Evolutionary conservation across 2,329 filamentous ascomycete genomes (phyloP).

Genomic region (Coniochaeta ligniaria): DNA sequence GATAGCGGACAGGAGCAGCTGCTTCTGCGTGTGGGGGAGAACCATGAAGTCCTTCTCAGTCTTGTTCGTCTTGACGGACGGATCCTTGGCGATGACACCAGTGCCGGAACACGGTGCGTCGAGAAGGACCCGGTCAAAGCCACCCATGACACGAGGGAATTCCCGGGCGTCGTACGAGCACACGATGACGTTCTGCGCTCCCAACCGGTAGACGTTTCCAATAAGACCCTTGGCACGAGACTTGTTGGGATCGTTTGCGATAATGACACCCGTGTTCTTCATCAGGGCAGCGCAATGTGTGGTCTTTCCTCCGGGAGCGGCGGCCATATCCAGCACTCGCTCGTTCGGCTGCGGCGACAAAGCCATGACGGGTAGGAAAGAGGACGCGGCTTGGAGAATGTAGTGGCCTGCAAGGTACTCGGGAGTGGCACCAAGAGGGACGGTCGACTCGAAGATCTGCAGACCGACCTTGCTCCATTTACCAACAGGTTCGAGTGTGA

Average conservation of each 20-base stretch:
- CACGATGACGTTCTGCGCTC: slow-evolving; percentile 80
- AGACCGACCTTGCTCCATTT: slow-evolving; percentile 99
- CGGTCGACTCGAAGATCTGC: slow-evolving; percentile 80
- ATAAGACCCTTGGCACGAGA: slow-evolving; percentile 92
- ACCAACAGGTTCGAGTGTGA: slow-evolving; percentile 91
- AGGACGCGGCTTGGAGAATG: slow-evolving; percentile 93
- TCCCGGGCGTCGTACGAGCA: slow-evolving; percentile 93
- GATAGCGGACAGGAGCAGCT: slow-evolving; percentile 85
- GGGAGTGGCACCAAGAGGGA: slow-evolving; percentile 85
- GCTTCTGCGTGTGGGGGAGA: slow-evolving; percentile 90
- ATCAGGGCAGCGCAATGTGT: slow-evolving; percentile 95
- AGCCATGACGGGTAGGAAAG: slow-evolving; percentile 96
- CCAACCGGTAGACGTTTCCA: slow-evolving; percentile 93
- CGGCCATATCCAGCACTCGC: slow-evolving; percentile 87
- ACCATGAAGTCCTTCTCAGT: slow-evolving; percentile 90
- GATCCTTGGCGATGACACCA: slow-evolving; percentile 94
- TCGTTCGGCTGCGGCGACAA: slow-evolving; percentile 90
- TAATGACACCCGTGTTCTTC: slow-evolving; percentile 93
- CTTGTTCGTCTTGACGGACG: slow-evolving; percentile 97
- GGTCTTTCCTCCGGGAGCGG: slow-evolving; percentile 92
- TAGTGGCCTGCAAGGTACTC: slow-evolving; percentile 98
- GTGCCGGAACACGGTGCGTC: slow-evolving; percentile 96
- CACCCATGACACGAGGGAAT: slow-evolving; percentile 90
- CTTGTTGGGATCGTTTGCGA: slow-evolving; percentile 96
- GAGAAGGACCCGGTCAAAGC: slow-evolving; percentile 89